Base-by-base conservation (phyloP, 345 rosid species). In the Reutealis trisperma region DNA sequence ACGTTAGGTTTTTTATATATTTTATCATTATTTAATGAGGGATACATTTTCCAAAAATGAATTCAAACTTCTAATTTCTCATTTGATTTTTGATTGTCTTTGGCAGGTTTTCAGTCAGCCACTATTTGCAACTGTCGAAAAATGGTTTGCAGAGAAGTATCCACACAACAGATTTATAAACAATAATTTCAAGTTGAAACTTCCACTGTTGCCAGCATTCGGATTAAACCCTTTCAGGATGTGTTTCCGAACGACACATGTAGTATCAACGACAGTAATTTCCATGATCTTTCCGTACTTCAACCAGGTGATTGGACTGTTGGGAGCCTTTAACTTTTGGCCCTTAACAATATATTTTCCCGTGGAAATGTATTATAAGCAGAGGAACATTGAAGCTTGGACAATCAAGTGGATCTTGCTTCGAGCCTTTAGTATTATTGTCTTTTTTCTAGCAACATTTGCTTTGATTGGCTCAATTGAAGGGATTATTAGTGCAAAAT, bases 271-370 rank as follows among this genome's bases (percentile, higher is more conserved):
- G 34, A 91, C 91, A 0, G 78, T 54, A 3, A 75, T 91, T 9
- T 86, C 91, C 6, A 75, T 90, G 65, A 4, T 87, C 57, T 94
- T 94, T 82, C 97, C 97, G 5, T 93, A 89, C 85, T 94, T 94
- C 89, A 93, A 94, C 84, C 89, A 91, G 77, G 90, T 93, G 27
- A 52, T 94, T 7, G 98, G 97, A 57, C 79, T 88, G 32, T 55
- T 93, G 30, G 98, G 95, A 44, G 97, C 89, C 14, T n/a, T 91
- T 41, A 86, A 78, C 44, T 94, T 93, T 60, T 93, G 95, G 96
- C 96, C 97, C 2, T 79, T 93, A 55, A 75, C 89, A 2, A 90
- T 93, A 72, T 87, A 93, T 84, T 91, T 91, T 63, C 98, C 98
- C 0, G 88, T 91, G 79, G 89, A 87, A 73, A 92, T 94, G 95